Percentiles rank a stretch among this genome's conserved stretches.
These are phyloP conservation scores for Leptodontidium sp. DNA, from an alignment of 2,329 filamentous ascomycete species.

Conservation along the genomic window DNA sequence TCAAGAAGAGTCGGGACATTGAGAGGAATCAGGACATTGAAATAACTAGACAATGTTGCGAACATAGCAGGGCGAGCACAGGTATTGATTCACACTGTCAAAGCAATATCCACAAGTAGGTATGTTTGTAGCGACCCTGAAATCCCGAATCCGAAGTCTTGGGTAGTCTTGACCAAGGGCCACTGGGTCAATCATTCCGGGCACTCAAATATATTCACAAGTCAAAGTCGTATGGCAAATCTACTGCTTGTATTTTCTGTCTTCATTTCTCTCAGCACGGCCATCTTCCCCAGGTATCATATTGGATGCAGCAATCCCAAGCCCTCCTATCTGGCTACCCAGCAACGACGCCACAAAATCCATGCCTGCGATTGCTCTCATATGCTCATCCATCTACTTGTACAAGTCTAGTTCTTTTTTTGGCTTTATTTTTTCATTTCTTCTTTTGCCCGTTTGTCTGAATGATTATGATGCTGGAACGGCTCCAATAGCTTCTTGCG, in stretches of 20 bases:
- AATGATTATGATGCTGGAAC: conserved; percentile 40
- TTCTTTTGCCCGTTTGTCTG: not conserved
- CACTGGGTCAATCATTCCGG: too few relatives aligned
- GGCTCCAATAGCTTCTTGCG: conserved; percentile 38
- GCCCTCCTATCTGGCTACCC: not conserved
- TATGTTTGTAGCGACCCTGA: too few relatives aligned
- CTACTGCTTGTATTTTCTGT: not conserved
- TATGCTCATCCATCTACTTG: conserved; percentile 16
- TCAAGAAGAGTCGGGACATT: too few relatives aligned
- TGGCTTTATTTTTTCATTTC: conserved; percentile 1
- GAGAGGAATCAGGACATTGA: too few relatives aligned
- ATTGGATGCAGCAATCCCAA: not conserved
- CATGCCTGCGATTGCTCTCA: conserved; percentile 3
- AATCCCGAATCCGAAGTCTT: too few relatives aligned
- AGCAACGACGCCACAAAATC: conserved; percentile 3
- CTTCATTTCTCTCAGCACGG: not conserved
- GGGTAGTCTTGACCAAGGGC: too few relatives aligned
- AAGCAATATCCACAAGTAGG: too few relatives aligned
- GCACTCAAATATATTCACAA: too few relatives aligned
- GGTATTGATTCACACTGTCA: too few relatives aligned
- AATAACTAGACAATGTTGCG: too few relatives aligned
- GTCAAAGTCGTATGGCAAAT: too few relatives aligned
- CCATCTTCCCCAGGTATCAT: conserved; percentile 14
- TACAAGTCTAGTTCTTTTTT: conserved; percentile 1
- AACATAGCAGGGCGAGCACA: too few relatives aligned